Base-by-base conservation (phyloP, 805 yeast species). In the Clavispora asparagi region DNA sequence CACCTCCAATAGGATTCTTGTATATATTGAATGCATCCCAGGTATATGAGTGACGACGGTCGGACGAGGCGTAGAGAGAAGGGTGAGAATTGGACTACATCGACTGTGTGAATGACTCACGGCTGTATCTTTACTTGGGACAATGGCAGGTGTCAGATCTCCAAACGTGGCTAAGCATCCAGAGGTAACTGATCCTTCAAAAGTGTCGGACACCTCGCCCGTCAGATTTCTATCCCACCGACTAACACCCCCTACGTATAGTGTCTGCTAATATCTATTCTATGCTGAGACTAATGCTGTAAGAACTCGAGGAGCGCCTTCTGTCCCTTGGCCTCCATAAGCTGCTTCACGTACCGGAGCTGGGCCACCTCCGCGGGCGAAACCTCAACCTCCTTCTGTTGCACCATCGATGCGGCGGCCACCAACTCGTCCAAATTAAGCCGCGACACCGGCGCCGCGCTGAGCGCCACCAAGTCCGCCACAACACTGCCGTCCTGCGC, bases 241-340 rank as follows among this genome's bases (percentile, higher is more conserved):
- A n/a, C n/a, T n/a, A n/a, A n/a, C n/a, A n/a, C n/a, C n/a, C n/a
- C n/a, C 23, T 19, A 19, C 23, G 23, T 19, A 19, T 19, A 4
- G 23, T 19, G 5, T 19, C 23, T 19, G 23, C 23, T 29, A 12
- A 29, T n/a, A 14, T 31, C 35, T 31, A 31, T 31, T 31, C 35
- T 33, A 33, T 33, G 29, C 25, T 25, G 31, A 29, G 19, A 19
- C 28, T 36, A 37, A 14, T 45, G 25, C 46, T 67, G 67, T 46
- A 89, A 70, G 60, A 88, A 85, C 39, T 77, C 63, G 52, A 87
- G 43, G 39, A 90, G 62, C 41, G 78, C 76, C 5, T 81, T 87
- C 53, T 77, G 76, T 1, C 96, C 96, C 62, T 86, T 90, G 37
- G 77, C 49, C 51, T 79, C 75, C 62, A 91, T 74, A 43, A 91